phyloP scores from a whole-genome alignment of 352 stramenopile genomes.

The Phytophthora rubi region DNA sequence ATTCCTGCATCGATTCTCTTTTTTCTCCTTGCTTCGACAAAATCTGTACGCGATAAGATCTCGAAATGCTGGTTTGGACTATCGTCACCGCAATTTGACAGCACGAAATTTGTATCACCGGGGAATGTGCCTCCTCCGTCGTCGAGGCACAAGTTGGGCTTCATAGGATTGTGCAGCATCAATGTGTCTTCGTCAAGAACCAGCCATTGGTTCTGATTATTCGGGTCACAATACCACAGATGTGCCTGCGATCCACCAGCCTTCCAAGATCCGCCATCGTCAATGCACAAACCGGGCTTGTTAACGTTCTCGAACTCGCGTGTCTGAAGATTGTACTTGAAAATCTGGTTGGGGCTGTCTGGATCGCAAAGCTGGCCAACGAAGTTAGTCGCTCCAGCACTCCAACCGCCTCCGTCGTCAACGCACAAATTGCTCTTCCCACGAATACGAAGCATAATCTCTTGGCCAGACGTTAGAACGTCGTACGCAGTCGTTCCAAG shows the following conservation, averaged over 20 bases:
- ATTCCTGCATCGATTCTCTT: slow-evolving; percentile 17
- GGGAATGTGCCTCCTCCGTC: slow-evolving; percentile 29
- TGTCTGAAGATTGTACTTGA: slow-evolving; percentile 24
- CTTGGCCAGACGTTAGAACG: slow-evolving; percentile 20
- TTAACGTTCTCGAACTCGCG: slow-evolving; percentile 30
- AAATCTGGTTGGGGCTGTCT: slow-evolving; percentile 36
- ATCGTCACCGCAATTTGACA: slow-evolving; percentile 15
- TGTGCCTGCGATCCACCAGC: slow-evolving; percentile 16
- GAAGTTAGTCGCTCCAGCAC: slow-evolving; percentile 26
- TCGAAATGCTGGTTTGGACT: slow-evolving; percentile 29
- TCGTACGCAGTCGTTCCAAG: slow-evolving; percentile 16
- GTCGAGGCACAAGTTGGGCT: slow-evolving; percentile 40
- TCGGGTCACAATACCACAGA: slow-evolving; percentile 35
- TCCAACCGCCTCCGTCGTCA: slow-evolving; percentile 40
- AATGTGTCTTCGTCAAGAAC: slow-evolving; percentile 28
- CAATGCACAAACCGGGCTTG: slow-evolving; percentile 32
- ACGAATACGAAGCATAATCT: slow-evolving; percentile 30
- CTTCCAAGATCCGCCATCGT: slow-evolving; percentile 26
- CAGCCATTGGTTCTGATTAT: slow-evolving; percentile 35
- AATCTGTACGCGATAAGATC: slow-evolving; percentile 9
- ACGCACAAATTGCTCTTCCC: slow-evolving; percentile 39
- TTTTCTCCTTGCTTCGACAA: slow-evolving; percentile 9
- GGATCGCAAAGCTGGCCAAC: slow-evolving; percentile 23
- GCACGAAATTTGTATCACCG: slow-evolving; percentile 7
- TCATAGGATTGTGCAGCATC: slow-evolving; percentile 38